Conservation (phyloP, 805 yeast species). For the Starmera amethionina region DNA sequence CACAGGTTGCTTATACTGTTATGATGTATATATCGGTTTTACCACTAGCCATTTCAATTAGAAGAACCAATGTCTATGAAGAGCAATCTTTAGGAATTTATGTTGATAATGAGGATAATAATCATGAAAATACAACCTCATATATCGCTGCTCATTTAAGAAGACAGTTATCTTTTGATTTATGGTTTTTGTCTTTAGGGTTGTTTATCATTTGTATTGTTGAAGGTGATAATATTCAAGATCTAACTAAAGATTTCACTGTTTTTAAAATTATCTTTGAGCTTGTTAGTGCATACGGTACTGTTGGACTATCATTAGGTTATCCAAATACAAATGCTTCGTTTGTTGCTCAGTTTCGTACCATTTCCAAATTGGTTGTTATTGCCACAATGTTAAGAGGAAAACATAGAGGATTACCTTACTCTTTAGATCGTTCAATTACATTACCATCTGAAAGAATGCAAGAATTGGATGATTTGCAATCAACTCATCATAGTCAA, state of each 20-base stretch:
- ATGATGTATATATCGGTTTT: conserved; percentile 98
- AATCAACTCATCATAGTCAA: conserved; percentile 14
- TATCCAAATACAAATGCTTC: conserved; percentile 61
- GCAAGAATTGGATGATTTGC: conserved; percentile 46
- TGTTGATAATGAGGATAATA: conserved; percentile 20
- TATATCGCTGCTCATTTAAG: conserved; percentile 84
- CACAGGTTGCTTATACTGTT: conserved; percentile 85
- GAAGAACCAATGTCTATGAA: conserved; percentile 95
- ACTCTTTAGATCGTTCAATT: conserved; percentile 87
- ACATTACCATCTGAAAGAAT: conserved; percentile 67
- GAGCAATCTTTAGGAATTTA: conserved; percentile 96
- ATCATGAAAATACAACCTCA: conserved; percentile 37
- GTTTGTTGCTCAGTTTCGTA: conserved; percentile 60
- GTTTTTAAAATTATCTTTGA: conserved; percentile 77
- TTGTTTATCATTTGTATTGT: conserved; percentile 79
- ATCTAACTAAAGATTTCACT: conserved; percentile 38
- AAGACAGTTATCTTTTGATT: conserved; percentile 83
- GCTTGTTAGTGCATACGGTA: conserved; percentile 90
- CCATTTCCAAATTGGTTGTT: conserved; percentile 71
- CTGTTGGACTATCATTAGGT: conserved; percentile 89
- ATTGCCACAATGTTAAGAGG: conserved; percentile 91
- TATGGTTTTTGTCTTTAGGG: conserved; percentile 88
- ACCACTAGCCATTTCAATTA: conserved; percentile 90
- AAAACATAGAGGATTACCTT: conserved; percentile 93
- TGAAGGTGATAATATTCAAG: conserved; percentile 56